Conservation (phyloP, 768 basidiomycete species). For the Stropharia rugosoannulata region DNA sequence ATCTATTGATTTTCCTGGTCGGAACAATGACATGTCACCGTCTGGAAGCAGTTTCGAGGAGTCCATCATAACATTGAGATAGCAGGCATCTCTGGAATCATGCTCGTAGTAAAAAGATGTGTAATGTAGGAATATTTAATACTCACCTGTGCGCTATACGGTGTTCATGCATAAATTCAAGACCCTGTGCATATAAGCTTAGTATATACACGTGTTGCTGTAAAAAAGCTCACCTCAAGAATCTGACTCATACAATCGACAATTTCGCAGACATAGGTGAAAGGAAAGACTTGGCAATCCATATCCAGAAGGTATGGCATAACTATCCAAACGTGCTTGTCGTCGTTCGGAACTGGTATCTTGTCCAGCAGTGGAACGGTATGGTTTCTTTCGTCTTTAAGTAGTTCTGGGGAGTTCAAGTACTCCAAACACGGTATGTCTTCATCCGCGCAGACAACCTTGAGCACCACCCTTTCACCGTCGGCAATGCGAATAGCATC, state of each 20-base stretch:
- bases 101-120: neutral
- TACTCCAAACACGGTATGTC: slow-evolving; percentile 3
- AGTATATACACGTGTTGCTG: no score
- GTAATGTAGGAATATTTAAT: no score
- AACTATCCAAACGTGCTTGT: neutral
- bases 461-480: slow-evolving; percentile 1
- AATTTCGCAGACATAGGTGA: neutral
- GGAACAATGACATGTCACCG: slow-evolving; percentile 2
- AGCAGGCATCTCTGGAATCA: slow-evolving; percentile 9
- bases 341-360: neutral
- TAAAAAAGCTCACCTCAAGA: neutral
- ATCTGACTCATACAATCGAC: neutral
- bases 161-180: slow-evolving; percentile 9
- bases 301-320: neutral
- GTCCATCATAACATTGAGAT: slow-evolving; percentile 17
- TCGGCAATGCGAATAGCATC: slow-evolving; percentile 8
- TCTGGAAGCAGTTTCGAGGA: slow-evolving; percentile 8
- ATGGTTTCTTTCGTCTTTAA: neutral
- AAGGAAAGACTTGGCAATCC: neutral
- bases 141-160: slow-evolving; percentile 5
- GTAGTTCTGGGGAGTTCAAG: neutral
- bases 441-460: neutral
- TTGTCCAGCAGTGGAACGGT: slow-evolving; percentile 2
- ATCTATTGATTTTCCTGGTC: neutral
- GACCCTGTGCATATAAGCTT: neutral